Percentiles rank a stretch among this genome's conserved stretches.
phyloP scores from a whole-genome alignment of 768 basidiomycete species.

The Omphalotus guepiniiformis region DNA sequence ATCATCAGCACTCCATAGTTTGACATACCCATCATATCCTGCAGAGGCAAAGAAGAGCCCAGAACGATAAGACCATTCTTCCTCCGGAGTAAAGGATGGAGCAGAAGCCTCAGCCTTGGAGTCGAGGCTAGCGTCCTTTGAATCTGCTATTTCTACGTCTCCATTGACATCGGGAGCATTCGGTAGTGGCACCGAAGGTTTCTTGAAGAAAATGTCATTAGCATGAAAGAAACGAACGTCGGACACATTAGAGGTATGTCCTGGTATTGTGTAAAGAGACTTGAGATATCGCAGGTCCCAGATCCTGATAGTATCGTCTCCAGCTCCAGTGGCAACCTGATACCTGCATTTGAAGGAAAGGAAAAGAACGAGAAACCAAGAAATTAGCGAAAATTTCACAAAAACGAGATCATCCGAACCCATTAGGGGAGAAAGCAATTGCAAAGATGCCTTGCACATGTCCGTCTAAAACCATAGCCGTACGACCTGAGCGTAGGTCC shows the following conservation, averaged over 20 bases:
- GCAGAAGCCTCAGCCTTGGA: slow-evolving; percentile 9
- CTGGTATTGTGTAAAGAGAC: slow-evolving; percentile 93
- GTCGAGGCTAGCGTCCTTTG: slow-evolving; percentile 14
- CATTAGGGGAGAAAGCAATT: slow-evolving; percentile 92
- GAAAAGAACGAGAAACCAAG: slow-evolving; percentile 8
- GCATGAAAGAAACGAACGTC: slow-evolving; percentile 92
- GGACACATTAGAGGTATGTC: slow-evolving; percentile 91
- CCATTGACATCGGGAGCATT: slow-evolving; percentile 20
- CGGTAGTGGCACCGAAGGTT: slow-evolving; percentile 24
- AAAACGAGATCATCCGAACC: slow-evolving; percentile 57
- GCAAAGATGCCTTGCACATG: slow-evolving; percentile 91
- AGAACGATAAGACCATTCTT: slow-evolving; percentile 78
- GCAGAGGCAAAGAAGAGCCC: slow-evolving; percentile 91
- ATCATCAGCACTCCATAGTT: slow-evolving; percentile 97
- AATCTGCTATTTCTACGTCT: slow-evolving; percentile 51
- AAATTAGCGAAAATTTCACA: slow-evolving; percentile 3
- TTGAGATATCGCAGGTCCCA: slow-evolving; percentile 97
- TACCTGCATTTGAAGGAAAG: slow-evolving; percentile 50
- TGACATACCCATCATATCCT: slow-evolving; percentile 94
- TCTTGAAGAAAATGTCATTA: slow-evolving; percentile 48
- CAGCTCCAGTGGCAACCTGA: slow-evolving; percentile 95
- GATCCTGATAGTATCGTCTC: slow-evolving; percentile 96
- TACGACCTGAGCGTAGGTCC: slow-evolving; percentile 93
- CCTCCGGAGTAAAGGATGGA: slow-evolving; percentile 32
- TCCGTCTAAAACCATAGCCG: slow-evolving; percentile 97